These are phyloP conservation scores for Trichophyton mentagrophytes DNA, from an alignment of 2,329 filamentous ascomycete species.

Conservation along the genomic window DNA sequence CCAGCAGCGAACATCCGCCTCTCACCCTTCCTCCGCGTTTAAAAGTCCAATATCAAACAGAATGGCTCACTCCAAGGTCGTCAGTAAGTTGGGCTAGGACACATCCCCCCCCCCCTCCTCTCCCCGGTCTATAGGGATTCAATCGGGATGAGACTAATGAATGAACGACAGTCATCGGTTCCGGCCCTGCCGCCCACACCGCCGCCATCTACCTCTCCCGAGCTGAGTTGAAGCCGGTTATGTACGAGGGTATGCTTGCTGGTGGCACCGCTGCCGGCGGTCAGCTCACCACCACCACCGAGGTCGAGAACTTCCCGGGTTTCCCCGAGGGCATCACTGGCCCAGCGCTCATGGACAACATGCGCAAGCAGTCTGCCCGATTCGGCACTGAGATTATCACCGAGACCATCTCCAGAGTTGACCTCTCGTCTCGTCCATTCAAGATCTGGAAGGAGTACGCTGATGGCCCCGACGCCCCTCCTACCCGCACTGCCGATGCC, in stretches of 20 bases:
- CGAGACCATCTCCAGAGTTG: slow-evolving; percentile 82
- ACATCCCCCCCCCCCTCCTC: too few relatives aligned
- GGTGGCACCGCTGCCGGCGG: slow-evolving; percentile 93
- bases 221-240: slow-evolving; percentile 83
- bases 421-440: slow-evolving; percentile 75
- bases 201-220: slow-evolving; percentile 92
- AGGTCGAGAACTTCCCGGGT: slow-evolving; percentile 95
- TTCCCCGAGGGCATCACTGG: slow-evolving; percentile 86
- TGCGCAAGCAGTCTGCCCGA: slow-evolving; percentile 79
- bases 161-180: slow-evolving; percentile 56
- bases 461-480: slow-evolving; percentile 54
- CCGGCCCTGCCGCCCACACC: slow-evolving; percentile 92
- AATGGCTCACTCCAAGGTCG: slow-evolving; percentile 86
- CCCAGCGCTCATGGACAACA: slow-evolving; percentile 81
- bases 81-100: slow-evolving; percentile 52
- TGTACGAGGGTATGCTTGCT: slow-evolving; percentile 97
- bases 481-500: slow-evolving; percentile 72
- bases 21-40: slow-evolving; percentile 25
- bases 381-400: slow-evolving; percentile 90
- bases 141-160: not conserved
- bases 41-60: slow-evolving; percentile 23
- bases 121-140: too few relatives aligned
- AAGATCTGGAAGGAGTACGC: slow-evolving; percentile 86
- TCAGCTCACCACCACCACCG: slow-evolving; percentile 95
- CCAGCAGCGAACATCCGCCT: slow-evolving; percentile 44